phyloP scores from a whole-genome alignment of 257 asterid species.

The Jasminum sambac region DNA sequence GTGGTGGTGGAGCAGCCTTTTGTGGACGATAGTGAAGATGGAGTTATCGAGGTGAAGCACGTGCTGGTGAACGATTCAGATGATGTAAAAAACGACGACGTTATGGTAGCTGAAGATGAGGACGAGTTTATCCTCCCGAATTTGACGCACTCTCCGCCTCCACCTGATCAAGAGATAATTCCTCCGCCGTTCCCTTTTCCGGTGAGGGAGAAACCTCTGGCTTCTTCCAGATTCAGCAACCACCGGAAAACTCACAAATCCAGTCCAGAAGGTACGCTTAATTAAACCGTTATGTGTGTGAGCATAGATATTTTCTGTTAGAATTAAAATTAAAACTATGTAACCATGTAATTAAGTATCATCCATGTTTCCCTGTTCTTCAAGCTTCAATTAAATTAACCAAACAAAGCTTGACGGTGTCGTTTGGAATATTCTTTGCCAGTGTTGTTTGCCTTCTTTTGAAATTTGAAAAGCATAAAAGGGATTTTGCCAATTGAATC shows the following conservation, averaged over 20 bases:
- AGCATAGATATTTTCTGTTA: no score
- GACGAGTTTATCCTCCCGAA: neutral
- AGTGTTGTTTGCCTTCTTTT: neutral
- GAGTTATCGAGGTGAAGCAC: neutral
- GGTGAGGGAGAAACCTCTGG: slow-evolving; percentile 12
- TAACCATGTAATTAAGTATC: no score
- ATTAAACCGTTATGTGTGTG: neutral
- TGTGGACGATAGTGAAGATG: neutral
- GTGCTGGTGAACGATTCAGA: slow-evolving; percentile 1
- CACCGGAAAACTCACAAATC: slow-evolving; percentile 14
- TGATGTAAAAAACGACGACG: neutral
- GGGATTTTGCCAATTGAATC: neutral
- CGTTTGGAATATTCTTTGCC: neutral
- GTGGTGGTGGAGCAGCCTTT: neutral
- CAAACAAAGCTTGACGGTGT: neutral
- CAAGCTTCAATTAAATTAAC: neutral
- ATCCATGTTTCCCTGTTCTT: neutral
- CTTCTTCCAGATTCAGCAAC: slow-evolving; percentile 12
- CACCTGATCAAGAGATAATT: neutral
- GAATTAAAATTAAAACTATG: no score
- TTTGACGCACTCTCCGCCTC: neutral
- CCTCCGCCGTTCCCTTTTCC: slow-evolving; percentile 2
- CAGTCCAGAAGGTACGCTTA: slow-evolving; percentile 14
- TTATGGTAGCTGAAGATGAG: neutral
- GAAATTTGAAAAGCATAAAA: no score